Percentiles rank a stretch among this genome's conserved stretches.
phyloP scores from a whole-genome alignment of 805 yeast genomes.

The Barnettozyma siamensis region DNA sequence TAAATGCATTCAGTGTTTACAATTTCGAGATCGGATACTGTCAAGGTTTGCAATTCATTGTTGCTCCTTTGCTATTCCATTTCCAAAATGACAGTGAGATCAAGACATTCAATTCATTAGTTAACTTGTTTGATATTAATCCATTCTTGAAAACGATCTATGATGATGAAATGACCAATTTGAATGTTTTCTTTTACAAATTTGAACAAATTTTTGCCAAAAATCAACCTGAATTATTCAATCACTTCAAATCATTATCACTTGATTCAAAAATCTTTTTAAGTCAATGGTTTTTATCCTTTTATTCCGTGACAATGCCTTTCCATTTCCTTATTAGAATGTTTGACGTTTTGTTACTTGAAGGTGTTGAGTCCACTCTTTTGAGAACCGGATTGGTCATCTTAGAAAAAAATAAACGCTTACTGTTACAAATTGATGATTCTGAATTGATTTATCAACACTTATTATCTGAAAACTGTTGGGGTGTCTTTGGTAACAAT shows the following conservation, averaged over 20 bases:
- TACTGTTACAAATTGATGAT: conserved; percentile 29
- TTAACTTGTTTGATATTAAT: conserved; percentile 54
- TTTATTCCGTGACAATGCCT: conserved; percentile 57
- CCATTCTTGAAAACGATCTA: conserved; percentile 44
- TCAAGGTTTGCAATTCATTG: conserved; percentile 60
- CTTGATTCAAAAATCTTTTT: conserved; percentile 44
- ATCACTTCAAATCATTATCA: conserved; percentile 35
- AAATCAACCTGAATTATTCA: conserved; percentile 35
- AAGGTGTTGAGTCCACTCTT: conserved; percentile 48
- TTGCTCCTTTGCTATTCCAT: conserved; percentile 49
- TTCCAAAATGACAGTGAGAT: conserved; percentile 28
- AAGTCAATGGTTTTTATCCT: conserved; percentile 64
- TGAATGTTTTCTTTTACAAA: conserved; percentile 46
- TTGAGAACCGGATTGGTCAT: conserved; percentile 52
- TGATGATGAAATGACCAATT: conserved; percentile 48
- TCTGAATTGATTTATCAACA: conserved; percentile 37
- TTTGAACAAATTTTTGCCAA: conserved; percentile 39
- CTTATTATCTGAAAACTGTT: conserved; percentile 33
- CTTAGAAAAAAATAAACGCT: conserved; percentile 40
- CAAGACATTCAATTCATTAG: conserved; percentile 45
- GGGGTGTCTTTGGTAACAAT: conserved; percentile 36
- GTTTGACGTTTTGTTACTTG: conserved; percentile 47
- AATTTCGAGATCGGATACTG: conserved; percentile 65
- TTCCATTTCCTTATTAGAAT: conserved; percentile 40
- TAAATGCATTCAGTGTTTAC: conserved; percentile 58